Conservation (phyloP, 2,329 filamentous ascomycete genomes). For the Lasiodiplodia sp. region DNA sequence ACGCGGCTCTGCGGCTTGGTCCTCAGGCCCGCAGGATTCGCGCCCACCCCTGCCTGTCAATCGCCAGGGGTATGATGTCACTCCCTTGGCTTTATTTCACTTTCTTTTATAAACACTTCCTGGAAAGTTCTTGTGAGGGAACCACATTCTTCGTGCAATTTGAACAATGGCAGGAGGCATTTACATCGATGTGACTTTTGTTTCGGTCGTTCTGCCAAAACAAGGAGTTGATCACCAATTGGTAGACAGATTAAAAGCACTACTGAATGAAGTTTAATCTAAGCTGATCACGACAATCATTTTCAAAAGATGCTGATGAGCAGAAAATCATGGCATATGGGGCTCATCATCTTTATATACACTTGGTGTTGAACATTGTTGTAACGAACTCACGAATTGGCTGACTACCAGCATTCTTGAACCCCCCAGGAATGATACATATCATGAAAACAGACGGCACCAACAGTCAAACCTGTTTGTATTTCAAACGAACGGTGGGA, state of each 20-base stretch:
- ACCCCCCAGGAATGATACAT: neutral
- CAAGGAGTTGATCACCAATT: neutral
- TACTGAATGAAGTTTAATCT: neutral
- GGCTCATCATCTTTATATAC: neutral
- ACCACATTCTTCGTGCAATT: neutral
- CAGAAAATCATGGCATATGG: neutral
- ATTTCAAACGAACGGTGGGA: too few relatives aligned
- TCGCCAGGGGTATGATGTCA: neutral
- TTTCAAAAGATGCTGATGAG: neutral
- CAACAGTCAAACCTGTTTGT: too few relatives aligned
- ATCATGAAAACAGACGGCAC: neutral
- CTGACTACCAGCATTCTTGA: neutral
- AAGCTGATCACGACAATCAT: neutral
- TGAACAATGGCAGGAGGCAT: too few relatives aligned
- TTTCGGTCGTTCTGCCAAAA: neutral
- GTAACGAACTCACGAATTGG: neutral
- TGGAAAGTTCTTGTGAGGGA: neutral
- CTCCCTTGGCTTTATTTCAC: neutral
- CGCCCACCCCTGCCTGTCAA: neutral
- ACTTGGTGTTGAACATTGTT: neutral
- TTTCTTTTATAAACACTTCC: neutral
- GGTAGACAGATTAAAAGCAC: too few relatives aligned
- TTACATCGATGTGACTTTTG: too few relatives aligned
- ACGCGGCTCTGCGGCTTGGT: conserved; percentile 19
- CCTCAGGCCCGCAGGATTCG: neutral